A percentile compares a stretch with the other conserved stretches of the same genome.
Evolutionary conservation across 192 early-diverging fungal species (phyloP).

Genomic region (Coemansia sp.): DNA sequence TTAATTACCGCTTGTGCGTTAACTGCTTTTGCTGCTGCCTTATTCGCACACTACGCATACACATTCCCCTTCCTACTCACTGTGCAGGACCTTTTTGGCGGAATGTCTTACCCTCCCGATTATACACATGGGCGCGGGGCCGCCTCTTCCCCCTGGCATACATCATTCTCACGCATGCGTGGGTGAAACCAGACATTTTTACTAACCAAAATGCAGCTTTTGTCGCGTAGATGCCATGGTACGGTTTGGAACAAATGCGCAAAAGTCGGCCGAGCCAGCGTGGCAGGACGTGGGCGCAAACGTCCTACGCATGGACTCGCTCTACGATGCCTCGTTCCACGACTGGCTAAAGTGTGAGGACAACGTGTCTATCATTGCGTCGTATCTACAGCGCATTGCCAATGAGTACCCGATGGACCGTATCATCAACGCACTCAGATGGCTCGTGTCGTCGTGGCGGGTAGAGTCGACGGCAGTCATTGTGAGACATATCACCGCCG

Average conservation of each 20-base stretch:
- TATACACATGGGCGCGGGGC: conserved; percentile 8
- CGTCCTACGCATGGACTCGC: conserved; percentile 72
- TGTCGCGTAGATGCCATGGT: conserved; percentile 49
- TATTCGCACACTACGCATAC: conserved; percentile 5
- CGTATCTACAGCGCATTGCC: conserved; percentile 71
- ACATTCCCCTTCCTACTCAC: conserved; percentile 3
- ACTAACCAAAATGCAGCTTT: background rate
- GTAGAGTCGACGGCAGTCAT: conserved; percentile 69
- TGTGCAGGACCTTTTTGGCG: background rate
- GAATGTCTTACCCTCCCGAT: conserved; percentile 13
- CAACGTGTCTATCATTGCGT: conserved; percentile 68
- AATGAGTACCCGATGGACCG: conserved; percentile 72
- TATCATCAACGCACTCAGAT: conserved; percentile 73
- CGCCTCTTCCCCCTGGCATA: conserved; percentile 5
- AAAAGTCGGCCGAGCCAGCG: conserved; percentile 50
- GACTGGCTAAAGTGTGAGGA: conserved; percentile 74
- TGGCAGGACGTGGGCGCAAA: conserved; percentile 75
- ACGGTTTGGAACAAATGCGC: conserved; percentile 55
- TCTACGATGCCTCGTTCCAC: conserved; percentile 75
- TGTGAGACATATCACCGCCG: conserved; percentile 68
- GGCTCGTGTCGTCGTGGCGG: conserved; percentile 72
- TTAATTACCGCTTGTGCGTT: conserved; percentile 14
- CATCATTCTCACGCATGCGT: conserved; percentile 19
- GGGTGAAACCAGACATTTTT: conserved; percentile 12
- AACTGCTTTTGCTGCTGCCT: conserved; percentile 22